Conservation (phyloP, 352 stramenopile genomes). For the Albugo candida region DNA sequence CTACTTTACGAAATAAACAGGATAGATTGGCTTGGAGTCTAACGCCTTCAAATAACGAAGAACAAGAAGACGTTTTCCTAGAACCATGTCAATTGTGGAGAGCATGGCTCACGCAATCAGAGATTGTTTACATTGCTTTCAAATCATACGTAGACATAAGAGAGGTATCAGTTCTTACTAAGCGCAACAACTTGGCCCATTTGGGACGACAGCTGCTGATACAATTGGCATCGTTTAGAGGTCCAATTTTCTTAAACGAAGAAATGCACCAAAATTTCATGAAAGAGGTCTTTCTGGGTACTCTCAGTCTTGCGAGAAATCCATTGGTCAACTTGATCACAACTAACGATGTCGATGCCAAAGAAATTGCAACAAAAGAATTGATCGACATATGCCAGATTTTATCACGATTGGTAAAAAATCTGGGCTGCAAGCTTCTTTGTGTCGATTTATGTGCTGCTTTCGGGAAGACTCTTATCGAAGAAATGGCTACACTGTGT, state of each 20-base stretch:
- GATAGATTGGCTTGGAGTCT: conserved; percentile 62
- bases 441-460: conserved; percentile 20
- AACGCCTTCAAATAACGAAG: conserved; percentile 12
- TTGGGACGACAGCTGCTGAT: conserved; percentile 61
- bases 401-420: conserved; percentile 55
- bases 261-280: conserved; percentile 44
- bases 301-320: conserved; percentile 35
- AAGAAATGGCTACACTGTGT: conserved; percentile 46
- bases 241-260: conserved; percentile 42
- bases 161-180: conserved; percentile 16
- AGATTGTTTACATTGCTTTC: conserved; percentile 70
- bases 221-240: conserved; percentile 53
- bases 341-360: conserved; percentile 30
- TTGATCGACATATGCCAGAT: conserved; percentile 73
- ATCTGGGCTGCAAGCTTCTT: conserved; percentile 29
- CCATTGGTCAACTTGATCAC: conserved; percentile 57
- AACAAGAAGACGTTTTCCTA: conserved; percentile 21
- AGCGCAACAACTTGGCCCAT: conserved; percentile 57
- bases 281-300: conserved; percentile 44
- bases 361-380: conserved; percentile 55
- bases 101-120: conserved; percentile 34
- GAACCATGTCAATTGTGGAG: conserved; percentile 46
- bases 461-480: conserved; percentile 37
- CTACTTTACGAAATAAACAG: conserved; percentile 15
- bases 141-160: conserved; percentile 73